phyloP scores from a whole-genome alignment of 345 rosid genomes.

The Citrus medica region DNA sequence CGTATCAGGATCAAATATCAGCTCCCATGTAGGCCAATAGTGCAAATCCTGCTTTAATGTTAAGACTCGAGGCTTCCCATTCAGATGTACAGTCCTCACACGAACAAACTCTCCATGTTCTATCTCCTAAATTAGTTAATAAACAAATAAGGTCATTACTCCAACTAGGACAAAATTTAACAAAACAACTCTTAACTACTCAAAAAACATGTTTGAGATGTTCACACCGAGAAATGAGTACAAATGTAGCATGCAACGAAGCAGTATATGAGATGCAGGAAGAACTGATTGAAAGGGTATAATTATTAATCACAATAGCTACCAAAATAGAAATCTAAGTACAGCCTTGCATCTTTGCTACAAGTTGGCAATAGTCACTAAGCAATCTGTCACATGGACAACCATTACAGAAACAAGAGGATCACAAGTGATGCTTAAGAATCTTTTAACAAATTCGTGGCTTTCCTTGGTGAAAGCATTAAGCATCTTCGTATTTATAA shows the following conservation, averaged over 20 bases:
- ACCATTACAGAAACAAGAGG: neutral
- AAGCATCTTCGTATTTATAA: neutral
- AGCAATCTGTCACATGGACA: neutral
- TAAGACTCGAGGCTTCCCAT: slow-evolving; percentile 86
- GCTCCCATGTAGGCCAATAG: slow-evolving; percentile 96
- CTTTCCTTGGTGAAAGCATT: neutral
- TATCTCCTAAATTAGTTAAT: slow-evolving; percentile 47
- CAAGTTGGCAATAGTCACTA: neutral
- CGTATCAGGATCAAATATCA: slow-evolving; percentile 69
- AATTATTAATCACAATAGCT: neutral
- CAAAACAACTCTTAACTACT: neutral
- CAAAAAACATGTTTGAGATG: neutral
- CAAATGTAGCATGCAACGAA: neutral
- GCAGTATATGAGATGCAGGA: neutral
- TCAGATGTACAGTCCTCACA: slow-evolving; percentile 72
- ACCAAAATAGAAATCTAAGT: neutral
- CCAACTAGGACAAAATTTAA: neutral
- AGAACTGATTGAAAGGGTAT: neutral
- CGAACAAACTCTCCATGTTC: slow-evolving; percentile 87
- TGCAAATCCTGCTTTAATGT: slow-evolving; percentile 93
- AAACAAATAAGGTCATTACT: neutral
- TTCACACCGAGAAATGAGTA: neutral
- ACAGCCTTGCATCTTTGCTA: neutral
- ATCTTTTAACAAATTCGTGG: neutral
- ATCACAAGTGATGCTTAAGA: neutral